These are phyloP conservation scores for Biscutella laevigata DNA, from an alignment of 441 rosid species.

Conservation along the genomic window DNA sequence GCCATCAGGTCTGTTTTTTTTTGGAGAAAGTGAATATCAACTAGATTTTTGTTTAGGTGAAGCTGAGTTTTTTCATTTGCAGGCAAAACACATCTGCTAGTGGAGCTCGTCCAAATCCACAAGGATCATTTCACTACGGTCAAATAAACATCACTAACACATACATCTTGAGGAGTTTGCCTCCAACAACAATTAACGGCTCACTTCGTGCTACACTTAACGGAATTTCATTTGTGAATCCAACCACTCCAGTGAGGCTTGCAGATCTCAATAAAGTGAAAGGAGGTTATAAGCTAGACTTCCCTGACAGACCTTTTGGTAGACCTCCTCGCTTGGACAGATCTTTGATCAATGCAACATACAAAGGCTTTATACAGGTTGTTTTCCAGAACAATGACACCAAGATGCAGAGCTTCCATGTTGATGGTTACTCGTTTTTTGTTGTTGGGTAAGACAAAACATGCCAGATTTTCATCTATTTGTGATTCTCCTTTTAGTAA, in stretches of 20 bases:
- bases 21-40: background rate
- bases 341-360: constrained; percentile 78
- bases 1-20: constrained; percentile 53
- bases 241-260: constrained; percentile 64
- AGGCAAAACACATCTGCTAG: constrained; percentile 83
- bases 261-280: constrained; percentile 60
- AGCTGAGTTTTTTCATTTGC: background rate
- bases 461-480: background rate
- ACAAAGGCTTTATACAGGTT: constrained; percentile 73
- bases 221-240: constrained; percentile 73
- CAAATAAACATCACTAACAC: constrained; percentile 67
- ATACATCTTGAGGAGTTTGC: constrained; percentile 57
- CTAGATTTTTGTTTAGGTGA: background rate
- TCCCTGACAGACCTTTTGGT: constrained; percentile 55
- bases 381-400: constrained; percentile 87
- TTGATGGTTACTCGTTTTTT: constrained; percentile 74
- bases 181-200: constrained; percentile 55
- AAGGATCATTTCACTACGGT: constrained; percentile 89
- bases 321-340: constrained; percentile 48
- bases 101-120: constrained; percentile 97
- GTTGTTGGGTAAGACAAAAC: constrained; percentile 61
- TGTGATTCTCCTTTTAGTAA: background rate
- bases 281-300: constrained; percentile 82
- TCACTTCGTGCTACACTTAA: constrained; percentile 56
- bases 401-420: constrained; percentile 75